Percentiles rank a stretch among this genome's conserved stretches.
Conservation (phyloP, 306 rosid species). For the Glycyrrhiza uralensis region DNA sequence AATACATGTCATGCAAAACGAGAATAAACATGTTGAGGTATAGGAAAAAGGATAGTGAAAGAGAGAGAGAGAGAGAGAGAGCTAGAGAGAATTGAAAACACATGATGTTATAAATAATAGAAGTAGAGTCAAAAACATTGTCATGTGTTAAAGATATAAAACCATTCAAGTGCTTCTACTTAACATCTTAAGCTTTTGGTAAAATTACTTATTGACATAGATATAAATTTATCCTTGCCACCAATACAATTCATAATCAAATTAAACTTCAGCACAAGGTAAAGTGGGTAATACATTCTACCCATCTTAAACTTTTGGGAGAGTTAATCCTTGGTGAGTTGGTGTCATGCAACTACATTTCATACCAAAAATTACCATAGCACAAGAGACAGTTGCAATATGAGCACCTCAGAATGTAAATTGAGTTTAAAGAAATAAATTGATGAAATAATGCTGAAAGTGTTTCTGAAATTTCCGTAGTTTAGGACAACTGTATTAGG, state of each 20-base stretch:
- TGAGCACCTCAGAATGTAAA: not conserved
- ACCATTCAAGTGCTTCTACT: not conserved
- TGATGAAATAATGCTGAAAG: not conserved
- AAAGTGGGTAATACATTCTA: not conserved
- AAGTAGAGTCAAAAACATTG: not conserved
- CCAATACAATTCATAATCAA: not conserved
- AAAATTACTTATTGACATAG: not conserved
- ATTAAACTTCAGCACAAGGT: conserved; percentile 1
- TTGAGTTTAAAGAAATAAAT: not conserved
- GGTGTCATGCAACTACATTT: not conserved
- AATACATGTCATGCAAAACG: conserved; percentile 19
- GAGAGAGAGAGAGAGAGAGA: not conserved
- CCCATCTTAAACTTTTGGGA: not conserved
- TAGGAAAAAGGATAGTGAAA: not conserved
- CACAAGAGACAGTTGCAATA: conserved; percentile 20
- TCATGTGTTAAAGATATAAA: not conserved
- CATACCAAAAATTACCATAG: not conserved
- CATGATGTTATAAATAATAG: not conserved
- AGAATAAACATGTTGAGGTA: not conserved
- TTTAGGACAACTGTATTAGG: not conserved
- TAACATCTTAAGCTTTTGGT: not conserved
- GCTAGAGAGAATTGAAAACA: not conserved
- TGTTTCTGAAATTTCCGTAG: not conserved
- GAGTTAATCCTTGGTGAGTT: not conserved
- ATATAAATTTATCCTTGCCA: conserved; percentile 1